Percentiles rank a stretch among this genome's conserved stretches.
These are phyloP conservation scores for Flueggea neowawraea DNA, from an alignment of 441 rosid species.

Conservation along the genomic window DNA sequence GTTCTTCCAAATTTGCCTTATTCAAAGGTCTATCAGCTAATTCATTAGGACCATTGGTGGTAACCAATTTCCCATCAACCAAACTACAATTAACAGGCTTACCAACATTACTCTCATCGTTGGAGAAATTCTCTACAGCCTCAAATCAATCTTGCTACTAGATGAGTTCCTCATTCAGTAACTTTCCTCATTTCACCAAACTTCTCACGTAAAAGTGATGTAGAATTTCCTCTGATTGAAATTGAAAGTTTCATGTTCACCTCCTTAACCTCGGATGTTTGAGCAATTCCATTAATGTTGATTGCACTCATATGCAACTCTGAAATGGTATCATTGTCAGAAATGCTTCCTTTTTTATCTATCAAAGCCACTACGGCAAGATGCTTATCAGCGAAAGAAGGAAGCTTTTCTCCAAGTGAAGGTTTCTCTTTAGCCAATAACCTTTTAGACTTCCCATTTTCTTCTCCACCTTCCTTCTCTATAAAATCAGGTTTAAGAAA, in stretches of 20 bases:
- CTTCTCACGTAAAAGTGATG: slow-evolving; percentile 12
- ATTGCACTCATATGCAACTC: background rate
- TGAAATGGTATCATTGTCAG: background rate
- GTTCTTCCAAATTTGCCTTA: no score
- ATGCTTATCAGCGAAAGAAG: background rate
- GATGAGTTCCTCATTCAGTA: slow-evolving; percentile 7
- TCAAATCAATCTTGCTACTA: slow-evolving; percentile 14
- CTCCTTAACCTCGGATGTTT: no score
- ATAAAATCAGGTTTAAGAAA: slow-evolving; percentile 29
- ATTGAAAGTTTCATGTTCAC: no score
- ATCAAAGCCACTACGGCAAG: background rate
- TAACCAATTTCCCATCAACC: slow-evolving; percentile 27
- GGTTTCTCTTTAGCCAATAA: slow-evolving; percentile 15
- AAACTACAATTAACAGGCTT: slow-evolving; percentile 15
- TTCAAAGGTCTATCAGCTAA: slow-evolving; percentile 23
- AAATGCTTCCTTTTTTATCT: background rate
- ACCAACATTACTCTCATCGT: slow-evolving; percentile 16
- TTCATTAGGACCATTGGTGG: slow-evolving; percentile 21
- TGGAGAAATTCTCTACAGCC: slow-evolving; percentile 15
- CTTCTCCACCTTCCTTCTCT: slow-evolving; percentile 25
- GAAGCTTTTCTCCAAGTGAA: slow-evolving; percentile 12
- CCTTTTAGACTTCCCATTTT: slow-evolving; percentile 13
- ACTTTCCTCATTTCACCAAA: slow-evolving; percentile 9
- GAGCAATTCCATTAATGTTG: no score
- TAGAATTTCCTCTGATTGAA: background rate